These are phyloP conservation scores for Mycena rebaudengoi DNA, from an alignment of 768 basidiomycete genomes.

Conservation along the genomic window DNA sequence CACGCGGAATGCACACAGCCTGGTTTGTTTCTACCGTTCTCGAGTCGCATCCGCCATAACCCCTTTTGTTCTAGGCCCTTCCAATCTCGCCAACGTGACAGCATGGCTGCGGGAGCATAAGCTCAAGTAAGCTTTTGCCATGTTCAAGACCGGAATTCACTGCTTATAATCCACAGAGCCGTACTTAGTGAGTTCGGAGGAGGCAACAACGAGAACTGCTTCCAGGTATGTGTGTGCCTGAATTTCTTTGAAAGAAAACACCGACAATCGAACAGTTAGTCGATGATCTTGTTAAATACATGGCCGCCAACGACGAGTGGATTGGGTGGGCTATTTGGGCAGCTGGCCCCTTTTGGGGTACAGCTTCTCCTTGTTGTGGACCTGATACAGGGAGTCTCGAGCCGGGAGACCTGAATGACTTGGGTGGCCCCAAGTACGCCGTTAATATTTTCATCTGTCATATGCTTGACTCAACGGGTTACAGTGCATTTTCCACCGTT, in stretches of 20 bases:
- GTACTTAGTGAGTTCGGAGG: slow-evolving; percentile 57
- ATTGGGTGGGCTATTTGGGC: slow-evolving; percentile 60
- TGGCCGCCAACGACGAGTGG: slow-evolving; percentile 52
- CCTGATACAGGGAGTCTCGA: slow-evolving; percentile 53
- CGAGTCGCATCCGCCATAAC: background rate
- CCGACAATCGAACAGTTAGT: slow-evolving; percentile 41
- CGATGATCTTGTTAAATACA: slow-evolving; percentile 50
- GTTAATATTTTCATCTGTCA: background rate
- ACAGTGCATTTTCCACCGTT: slow-evolving; percentile 47
- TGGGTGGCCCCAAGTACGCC: slow-evolving; percentile 47
- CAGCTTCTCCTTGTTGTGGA: slow-evolving; percentile 52
- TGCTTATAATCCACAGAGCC: slow-evolving; percentile 37
- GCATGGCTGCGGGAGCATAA: slow-evolving; percentile 51
- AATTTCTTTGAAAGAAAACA: no score
- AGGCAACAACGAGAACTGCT: slow-evolving; percentile 52
- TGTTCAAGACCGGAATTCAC: background rate
- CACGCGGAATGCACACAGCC: slow-evolving; percentile 55
- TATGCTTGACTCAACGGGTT: background rate
- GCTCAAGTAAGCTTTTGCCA: slow-evolving; percentile 53
- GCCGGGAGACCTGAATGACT: slow-evolving; percentile 47
- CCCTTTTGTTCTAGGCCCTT: slow-evolving; percentile 39
- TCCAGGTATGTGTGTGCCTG: slow-evolving; percentile 38
- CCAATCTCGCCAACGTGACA: slow-evolving; percentile 51
- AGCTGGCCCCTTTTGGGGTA: slow-evolving; percentile 57
- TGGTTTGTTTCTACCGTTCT: slow-evolving; percentile 38